Percentiles rank a stretch among this genome's conserved stretches.
These are phyloP conservation scores for Didymella arachidicola DNA, from an alignment of 2,329 filamentous ascomycete species.

Conservation along the genomic window DNA sequence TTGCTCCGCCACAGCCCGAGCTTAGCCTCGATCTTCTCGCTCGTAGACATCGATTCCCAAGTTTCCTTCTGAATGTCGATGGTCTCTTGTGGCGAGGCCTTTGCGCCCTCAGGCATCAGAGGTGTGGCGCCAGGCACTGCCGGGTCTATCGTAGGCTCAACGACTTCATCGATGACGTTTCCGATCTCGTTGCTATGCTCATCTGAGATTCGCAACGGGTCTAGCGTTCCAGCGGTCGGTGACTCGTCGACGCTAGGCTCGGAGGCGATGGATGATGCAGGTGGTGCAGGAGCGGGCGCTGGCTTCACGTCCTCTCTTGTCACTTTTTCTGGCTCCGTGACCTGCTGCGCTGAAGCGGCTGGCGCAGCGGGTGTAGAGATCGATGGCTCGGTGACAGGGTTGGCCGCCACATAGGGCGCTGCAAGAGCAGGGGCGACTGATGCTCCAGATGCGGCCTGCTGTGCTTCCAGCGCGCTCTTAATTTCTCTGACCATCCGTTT, in stretches of 20 bases:
- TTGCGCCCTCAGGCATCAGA: neutral
- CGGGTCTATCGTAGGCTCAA: slow-evolving; percentile 19
- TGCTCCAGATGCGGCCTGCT: slow-evolving; percentile 33
- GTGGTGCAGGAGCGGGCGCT: slow-evolving; percentile 1
- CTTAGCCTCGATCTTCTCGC: slow-evolving; percentile 17
- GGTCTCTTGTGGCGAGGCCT: slow-evolving; percentile 21
- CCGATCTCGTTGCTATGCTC: slow-evolving; percentile 9
- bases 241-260: slow-evolving; percentile 20
- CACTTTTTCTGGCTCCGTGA: slow-evolving; percentile 28
- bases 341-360: slow-evolving; percentile 1
- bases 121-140: slow-evolving; percentile 22
- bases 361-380: neutral
- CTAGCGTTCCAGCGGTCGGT: slow-evolving; percentile 19
- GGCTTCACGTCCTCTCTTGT: slow-evolving; percentile 33
- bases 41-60: slow-evolving; percentile 7
- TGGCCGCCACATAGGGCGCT: slow-evolving; percentile 5
- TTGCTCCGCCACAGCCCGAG: slow-evolving; percentile 35
- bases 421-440: slow-evolving; percentile 12
- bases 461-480: slow-evolving; percentile 46
- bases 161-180: slow-evolving; percentile 8
- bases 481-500: slow-evolving; percentile 81
- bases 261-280: neutral
- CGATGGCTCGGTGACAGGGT: slow-evolving; percentile 5
- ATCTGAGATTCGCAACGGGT: slow-evolving; percentile 19
- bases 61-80: slow-evolving; percentile 30